Evolutionary conservation across 331 rosid species (phyloP).

Genomic region (Stylosanthes scabra): DNA sequence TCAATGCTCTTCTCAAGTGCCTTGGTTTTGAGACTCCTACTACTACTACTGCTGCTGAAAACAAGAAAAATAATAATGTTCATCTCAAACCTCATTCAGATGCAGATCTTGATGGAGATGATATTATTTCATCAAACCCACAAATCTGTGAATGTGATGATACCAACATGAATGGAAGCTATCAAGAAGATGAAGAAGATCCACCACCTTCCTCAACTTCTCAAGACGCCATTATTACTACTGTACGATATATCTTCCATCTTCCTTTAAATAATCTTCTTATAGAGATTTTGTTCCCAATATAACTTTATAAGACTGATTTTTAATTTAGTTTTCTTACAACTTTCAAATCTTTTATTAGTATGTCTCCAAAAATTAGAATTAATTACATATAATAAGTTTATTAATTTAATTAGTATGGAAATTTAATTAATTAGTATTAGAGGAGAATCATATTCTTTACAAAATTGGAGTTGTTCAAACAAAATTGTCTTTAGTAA

Average conservation of each 20-base stretch:
- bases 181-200: constrained; percentile 22
- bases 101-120: neutral
- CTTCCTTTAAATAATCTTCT: too few species aligned
- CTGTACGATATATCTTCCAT: neutral
- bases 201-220: neutral
- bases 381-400: too few species aligned
- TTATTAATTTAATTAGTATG: too few species aligned
- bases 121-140: neutral
- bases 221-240: neutral
- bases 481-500: too few species aligned
- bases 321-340: too few species aligned
- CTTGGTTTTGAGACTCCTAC: constrained; percentile 44
- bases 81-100: neutral
- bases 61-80: neutral
- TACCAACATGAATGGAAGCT: neutral
- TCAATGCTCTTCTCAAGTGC: constrained; percentile 44
- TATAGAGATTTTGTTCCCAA: too few species aligned
- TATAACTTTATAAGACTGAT: too few species aligned
- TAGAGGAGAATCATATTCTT: too few species aligned
- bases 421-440: too few species aligned
- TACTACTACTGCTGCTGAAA: neutral
- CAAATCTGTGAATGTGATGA: neutral
- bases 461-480: too few species aligned
- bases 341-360: too few species aligned
- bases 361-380: too few species aligned